These are phyloP conservation scores for Lactarius hengduanensis DNA, from an alignment of 768 basidiomycete genomes.

Conservation along the genomic window DNA sequence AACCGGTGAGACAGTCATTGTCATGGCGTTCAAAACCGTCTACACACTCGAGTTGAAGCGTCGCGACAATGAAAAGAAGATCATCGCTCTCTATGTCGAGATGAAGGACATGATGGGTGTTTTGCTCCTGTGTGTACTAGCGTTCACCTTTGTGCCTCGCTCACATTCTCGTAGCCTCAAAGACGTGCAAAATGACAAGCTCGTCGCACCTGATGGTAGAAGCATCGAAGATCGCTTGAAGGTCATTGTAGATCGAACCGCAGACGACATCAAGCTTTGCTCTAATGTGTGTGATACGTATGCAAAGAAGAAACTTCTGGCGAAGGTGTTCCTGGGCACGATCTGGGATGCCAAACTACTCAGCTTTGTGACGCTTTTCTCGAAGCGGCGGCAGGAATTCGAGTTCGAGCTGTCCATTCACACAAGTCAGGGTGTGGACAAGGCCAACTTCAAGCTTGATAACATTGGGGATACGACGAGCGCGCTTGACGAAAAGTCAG, in stretches of 20 bases:
- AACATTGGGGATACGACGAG: constrained; percentile 7
- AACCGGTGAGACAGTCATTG: constrained; percentile 39
- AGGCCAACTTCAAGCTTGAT: constrained; percentile 23
- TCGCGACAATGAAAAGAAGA: constrained; percentile 51
- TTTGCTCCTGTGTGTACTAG: constrained; percentile 15
- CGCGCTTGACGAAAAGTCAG: constrained; percentile 29
- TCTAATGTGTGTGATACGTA: constrained; percentile 38
- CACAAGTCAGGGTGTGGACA: constrained; percentile 27
- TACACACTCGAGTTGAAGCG: constrained; percentile 48
- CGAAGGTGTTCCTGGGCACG: constrained; percentile 33
- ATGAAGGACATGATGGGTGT: constrained; percentile 50
- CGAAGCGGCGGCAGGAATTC: constrained; percentile 32
- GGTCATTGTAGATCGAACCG: constrained; percentile 32
- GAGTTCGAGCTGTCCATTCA: constrained; percentile 35
- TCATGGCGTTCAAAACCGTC: constrained; percentile 50
- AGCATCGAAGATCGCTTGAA: constrained; percentile 39
- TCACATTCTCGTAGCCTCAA: constrained; percentile 33
- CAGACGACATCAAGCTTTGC: constrained; percentile 36
- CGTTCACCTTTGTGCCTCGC: no score
- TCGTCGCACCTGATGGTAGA: constrained; percentile 36
- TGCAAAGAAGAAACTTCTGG: constrained; percentile 34
- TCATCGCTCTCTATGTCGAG: constrained; percentile 45
- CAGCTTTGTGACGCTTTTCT: constrained; percentile 32
- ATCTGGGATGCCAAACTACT: constrained; percentile 35
- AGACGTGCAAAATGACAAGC: constrained; percentile 34